Conservation (phyloP, 116 monocot genomes). For the Papilionanthe hybrid region DNA sequence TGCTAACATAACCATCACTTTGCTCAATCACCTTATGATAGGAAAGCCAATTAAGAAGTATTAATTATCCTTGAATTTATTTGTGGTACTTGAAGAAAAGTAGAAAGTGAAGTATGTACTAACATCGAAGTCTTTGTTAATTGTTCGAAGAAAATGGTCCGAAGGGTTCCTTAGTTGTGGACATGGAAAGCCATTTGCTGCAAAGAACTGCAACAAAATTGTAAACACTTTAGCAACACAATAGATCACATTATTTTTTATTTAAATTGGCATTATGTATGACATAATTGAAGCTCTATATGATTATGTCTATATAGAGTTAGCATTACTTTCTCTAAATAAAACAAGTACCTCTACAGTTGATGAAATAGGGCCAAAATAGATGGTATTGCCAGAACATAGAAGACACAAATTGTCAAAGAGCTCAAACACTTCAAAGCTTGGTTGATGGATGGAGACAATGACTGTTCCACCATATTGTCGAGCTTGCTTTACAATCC, state of each 20-base stretch:
- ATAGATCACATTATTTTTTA: background rate
- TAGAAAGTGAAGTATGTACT: too few species aligned
- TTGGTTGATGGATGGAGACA: constrained; percentile 19
- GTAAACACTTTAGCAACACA: background rate
- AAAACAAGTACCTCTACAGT: constrained; percentile 3
- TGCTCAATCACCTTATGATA: too few species aligned
- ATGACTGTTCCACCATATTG: constrained; percentile 8
- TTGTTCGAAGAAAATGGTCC: constrained; percentile 29
- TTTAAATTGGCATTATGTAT: background rate
- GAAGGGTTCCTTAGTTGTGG: constrained; percentile 33
- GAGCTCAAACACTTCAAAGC: constrained; percentile 11
- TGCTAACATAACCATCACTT: background rate
- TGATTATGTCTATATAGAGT: background rate
- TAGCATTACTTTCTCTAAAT: background rate
- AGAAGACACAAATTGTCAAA: constrained; percentile 9
- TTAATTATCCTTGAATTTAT: too few species aligned
- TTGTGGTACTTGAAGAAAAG: too few species aligned
- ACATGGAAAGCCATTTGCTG: constrained; percentile 32
- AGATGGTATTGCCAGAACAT: constrained; percentile 10
- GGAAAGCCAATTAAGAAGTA: too few species aligned
- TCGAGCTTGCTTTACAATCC: constrained; percentile 10
- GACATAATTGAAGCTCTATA: background rate
- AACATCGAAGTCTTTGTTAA: constrained; percentile 32
- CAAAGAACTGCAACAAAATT: constrained; percentile 29
- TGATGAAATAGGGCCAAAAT: constrained; percentile 12